phyloP scores from a whole-genome alignment of 148 eudicot species.

The Amaranthus palmeri region DNA sequence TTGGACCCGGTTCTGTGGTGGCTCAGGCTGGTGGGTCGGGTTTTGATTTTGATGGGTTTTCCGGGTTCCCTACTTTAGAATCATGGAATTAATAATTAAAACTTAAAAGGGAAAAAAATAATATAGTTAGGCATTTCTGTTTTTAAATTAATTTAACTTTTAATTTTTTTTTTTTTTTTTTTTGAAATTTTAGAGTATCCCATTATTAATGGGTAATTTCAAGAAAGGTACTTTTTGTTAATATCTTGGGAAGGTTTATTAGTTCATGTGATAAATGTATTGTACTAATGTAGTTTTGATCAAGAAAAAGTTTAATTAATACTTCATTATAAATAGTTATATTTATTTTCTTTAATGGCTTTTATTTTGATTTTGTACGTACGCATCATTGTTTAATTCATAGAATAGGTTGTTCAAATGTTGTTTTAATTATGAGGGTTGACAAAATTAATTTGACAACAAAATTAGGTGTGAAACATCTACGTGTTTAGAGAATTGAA shows the following conservation, averaged over 20 bases:
- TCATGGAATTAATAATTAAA: slow-evolving; percentile 38
- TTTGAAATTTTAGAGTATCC: background rate
- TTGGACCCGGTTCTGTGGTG: slow-evolving; percentile 20
- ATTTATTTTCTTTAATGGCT: too few relatives aligned
- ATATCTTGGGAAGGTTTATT: slow-evolving; percentile 10
- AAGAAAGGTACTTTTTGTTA: slow-evolving; percentile 13
- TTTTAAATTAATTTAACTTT: background rate
- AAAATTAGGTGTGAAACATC: too few relatives aligned
- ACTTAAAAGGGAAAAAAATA: background rate
- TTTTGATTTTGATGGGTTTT: slow-evolving; percentile 51
- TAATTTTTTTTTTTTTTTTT: background rate
- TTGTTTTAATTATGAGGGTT: too few relatives aligned
- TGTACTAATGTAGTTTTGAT: slow-evolving; percentile 20
- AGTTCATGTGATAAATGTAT: slow-evolving; percentile 8
- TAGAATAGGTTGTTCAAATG: too few relatives aligned
- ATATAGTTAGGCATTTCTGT: slow-evolving; percentile 16
- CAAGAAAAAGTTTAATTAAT: too few relatives aligned
- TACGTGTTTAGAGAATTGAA: too few relatives aligned
- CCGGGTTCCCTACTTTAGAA: slow-evolving; percentile 77
- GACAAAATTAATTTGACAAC: too few relatives aligned
- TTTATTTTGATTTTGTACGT: too few relatives aligned
- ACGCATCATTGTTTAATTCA: too few relatives aligned
- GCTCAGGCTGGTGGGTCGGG: slow-evolving; percentile 27
- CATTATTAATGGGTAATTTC: background rate
- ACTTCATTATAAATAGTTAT: too few relatives aligned